Conservation (phyloP, 2,329 filamentous ascomycete genomes). For the Apiospora phragmitis region DNA sequence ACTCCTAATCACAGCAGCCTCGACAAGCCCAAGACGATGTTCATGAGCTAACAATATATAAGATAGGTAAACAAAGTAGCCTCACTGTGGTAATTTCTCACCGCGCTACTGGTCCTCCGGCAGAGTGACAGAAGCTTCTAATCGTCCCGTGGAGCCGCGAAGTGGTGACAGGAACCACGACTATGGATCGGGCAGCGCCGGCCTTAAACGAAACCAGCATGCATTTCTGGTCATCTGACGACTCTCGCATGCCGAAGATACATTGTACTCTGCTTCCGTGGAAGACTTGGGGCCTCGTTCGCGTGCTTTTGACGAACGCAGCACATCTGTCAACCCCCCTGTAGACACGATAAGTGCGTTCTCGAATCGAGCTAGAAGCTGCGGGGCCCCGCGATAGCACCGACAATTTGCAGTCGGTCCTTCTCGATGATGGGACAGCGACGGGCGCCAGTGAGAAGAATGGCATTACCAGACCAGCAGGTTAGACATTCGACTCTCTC, state of each 20-base stretch:
- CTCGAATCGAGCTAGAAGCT: conserved; percentile 8
- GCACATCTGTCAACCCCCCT: background rate
- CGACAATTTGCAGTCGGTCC: background rate
- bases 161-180: background rate
- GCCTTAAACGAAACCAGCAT: background rate
- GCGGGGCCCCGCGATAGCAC: conserved; percentile 9
- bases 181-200: background rate
- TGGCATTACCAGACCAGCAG: background rate
- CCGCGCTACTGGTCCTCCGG: background rate
- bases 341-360: background rate
- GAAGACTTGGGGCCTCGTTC: background rate
- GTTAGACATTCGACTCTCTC: background rate
- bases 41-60: background rate
- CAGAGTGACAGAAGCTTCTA: background rate
- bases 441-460: background rate
- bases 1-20: background rate
- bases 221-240: background rate
- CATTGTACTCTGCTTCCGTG: background rate
- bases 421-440: background rate
- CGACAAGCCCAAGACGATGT: background rate
- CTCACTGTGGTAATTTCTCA: background rate
- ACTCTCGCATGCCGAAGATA: background rate
- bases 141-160: background rate
- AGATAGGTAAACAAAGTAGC: background rate
- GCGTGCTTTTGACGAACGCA: background rate